Base-by-base conservation (phyloP, 805 yeast genomes). In the Grigorovia yakushimaensis region DNA sequence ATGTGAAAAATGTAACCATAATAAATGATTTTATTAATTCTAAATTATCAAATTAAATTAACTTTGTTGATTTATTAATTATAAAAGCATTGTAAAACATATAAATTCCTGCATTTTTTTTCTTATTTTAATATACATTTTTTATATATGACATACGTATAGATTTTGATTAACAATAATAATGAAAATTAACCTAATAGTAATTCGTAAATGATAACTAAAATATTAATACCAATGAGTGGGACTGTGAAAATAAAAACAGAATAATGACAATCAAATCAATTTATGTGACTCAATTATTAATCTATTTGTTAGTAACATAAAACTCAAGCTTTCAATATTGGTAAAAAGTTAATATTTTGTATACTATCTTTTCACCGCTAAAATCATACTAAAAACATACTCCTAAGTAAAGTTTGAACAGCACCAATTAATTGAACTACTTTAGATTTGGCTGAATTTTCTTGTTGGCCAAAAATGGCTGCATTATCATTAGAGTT, bases 191-290 rank as follows among this genome's bases (percentile, higher is more conserved):
- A 84, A 47, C 91, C 91, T 51, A 82, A 67, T 11, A 83, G 58
- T 56, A 84, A 64, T 62, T 84, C 91, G 67, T 86, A 85, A 20
- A 79, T 54, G 45, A 85, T 82, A 22, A 86, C 82, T 41, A 80
- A 50, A 2, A 79, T 65, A 60, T 85, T 85, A 27, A 83, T 71
- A 39, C 77, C 79, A 49, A 85, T 84, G 54, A 85, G 70, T 11
- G 91, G 89, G 43, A 87, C 77, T 73, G 30, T 24, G 13, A 22
- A 8, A 27, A 45, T 39, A 18, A 3, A 44, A 18, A 24, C 37
- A 22, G 4, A 33, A 19, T 41, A 38, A 36, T n/a, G 39, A 21
- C 35, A 40, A n/a, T n/a, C n/a, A n/a, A n/a, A n/a, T n/a, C n/a
- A n/a, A n/a, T n/a, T n/a, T n/a, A n/a, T n/a, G n/a, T n/a, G n/a